Evolutionary conservation across 1,284 basidiomycete species (phyloP), one percentile per base, ranked within the genome.

Genomic region (Leccinum fuscescens): DNA sequence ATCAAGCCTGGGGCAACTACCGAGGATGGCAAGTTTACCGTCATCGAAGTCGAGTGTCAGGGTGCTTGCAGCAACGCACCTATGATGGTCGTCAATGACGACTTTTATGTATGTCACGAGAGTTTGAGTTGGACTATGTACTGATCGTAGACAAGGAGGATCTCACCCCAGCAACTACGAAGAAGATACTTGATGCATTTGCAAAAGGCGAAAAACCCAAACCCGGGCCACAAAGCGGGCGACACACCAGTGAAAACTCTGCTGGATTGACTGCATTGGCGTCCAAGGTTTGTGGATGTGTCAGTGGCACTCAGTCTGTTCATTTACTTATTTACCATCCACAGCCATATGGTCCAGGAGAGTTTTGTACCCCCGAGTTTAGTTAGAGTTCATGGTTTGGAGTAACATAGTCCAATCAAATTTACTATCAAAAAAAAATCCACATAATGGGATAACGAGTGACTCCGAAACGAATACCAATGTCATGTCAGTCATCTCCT

Each of bases 21-120:
- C 20, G 84, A 86, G 73, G 95, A 99, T 74, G 93, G 94, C 58
- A 96, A 96, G 78, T 99, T 98, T 78, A 98, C 97, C 6, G 87
- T 99, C 54, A 85, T 99, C 64, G 96, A 99, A 77, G 96, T 99
- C 48, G 96, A 99, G 78, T 99, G 96, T 77, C 89, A 98, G 69
- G 96, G 96, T 62, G 97, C 96, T 55, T 99, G 96, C 79, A 92
- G 92, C 68, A 99, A 98, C 77, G 97, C 97, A n/a, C 96, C 96
- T 11, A 99, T 99, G 96, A 82, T 99, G 76, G 95, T 92, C 67
- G 85, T 99, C 73, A 92, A 92, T 56, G 97, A 99, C 72, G 94
- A 98, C 75, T 99, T 93, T 81, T 99, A 96, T 76, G 93, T 93
- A 70, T 65, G 89, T 80, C 22, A 24, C 29, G 7, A 9, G 39